Base-by-base conservation (phyloP, 139 green algal genomes). In the Tetradesmus obliquus region DNA sequence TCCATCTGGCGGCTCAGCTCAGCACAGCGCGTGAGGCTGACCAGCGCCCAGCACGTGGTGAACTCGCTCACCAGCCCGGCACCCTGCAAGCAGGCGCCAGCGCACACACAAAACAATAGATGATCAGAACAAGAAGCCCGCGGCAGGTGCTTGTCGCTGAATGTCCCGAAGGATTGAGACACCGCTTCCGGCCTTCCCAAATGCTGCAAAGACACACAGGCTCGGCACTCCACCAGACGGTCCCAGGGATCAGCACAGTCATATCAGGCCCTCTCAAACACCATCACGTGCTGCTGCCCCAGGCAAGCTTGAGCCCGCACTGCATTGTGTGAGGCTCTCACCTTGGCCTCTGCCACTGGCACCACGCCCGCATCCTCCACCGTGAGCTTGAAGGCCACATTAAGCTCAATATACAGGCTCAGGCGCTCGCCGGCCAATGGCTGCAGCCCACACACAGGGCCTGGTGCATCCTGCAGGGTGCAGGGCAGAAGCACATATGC, bases 61-160 rank as follows among this genome's bases (percentile, higher is more conserved):
- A 95, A n/a, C 91, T 96, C 94, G 72, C 94, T 92, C 62, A 96
- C 91, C 91, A 96, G 92, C 79, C 91, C 83, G 74, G 84, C 53
- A 24, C 88, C 93, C 94, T 96, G 89, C 72, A 71, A 20, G 45
- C 62, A 90, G 32, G 32, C 32, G 79, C 79, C 79, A 45, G 15
- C 15, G 19, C n/a, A 79, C 57, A 80, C 10, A 24, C 4, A 62
- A 2, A 7, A 22, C 24, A 15, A 62, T 8, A 45, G 74, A 22
- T 22, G 15, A 19, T 15, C 22, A 83, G 76, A 19, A 12, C 76
- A 83, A 13, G n/a, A 12, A 55, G 76, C 22, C 10, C 22, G 15
- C 19, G 15, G 19, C 69, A 17, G 17, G 79, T 84, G 79, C 79
- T 84, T 53, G 15, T 62, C 15, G 19, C 51, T 19, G 45, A 7